Evolutionary conservation across 192 early-diverging fungal genomes (phyloP).

Genomic region (Backusella parvicylindrica): DNA sequence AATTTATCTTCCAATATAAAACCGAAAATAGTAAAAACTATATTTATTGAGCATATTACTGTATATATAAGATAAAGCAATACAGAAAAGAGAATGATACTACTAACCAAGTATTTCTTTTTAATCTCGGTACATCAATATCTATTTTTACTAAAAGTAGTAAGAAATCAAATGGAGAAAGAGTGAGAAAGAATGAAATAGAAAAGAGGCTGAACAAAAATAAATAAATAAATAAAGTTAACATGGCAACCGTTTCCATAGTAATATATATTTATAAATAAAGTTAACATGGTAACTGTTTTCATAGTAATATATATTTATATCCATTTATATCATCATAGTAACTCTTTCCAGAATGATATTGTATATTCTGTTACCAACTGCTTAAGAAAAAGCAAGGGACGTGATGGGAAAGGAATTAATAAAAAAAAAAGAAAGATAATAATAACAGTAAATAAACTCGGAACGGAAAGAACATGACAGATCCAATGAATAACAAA

Average conservation of each 20-base stretch:
- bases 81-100: no score
- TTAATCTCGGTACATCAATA: no score
- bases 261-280: background rate
- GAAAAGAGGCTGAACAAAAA: background rate
- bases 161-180: background rate
- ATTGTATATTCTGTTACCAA: background rate
- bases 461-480: background rate
- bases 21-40: background rate
- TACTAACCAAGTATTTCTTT: no score
- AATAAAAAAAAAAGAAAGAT: background rate
- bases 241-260: background rate
- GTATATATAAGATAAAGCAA: no score
- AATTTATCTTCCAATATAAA: background rate
- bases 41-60: background rate
- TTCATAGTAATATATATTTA: no score
- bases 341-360: background rate
- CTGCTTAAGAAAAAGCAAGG: background rate
- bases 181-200: background rate
- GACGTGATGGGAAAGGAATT: background rate
- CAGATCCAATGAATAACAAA: background rate
- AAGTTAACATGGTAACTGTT: background rate
- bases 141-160: background rate
- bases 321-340: background rate
- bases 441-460: background rate
- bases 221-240: background rate